Evolutionary conservation across 768 basidiomycete species (phyloP), one percentile per base, ranked within the genome.

Genomic region (Amylocystis lapponica): DNA sequence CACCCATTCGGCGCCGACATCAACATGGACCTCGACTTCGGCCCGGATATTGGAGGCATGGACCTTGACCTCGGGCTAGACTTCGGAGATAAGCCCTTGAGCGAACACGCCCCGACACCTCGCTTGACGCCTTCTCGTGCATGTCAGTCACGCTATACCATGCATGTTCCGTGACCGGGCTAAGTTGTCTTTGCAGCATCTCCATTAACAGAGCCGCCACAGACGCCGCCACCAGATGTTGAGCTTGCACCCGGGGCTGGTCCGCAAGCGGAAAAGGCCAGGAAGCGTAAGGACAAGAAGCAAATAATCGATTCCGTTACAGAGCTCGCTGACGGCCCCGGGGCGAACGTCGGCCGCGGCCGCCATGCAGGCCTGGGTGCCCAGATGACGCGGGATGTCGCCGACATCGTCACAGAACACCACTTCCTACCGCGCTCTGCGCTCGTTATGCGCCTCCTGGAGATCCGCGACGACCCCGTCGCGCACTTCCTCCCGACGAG

Each of bases 271-370:
- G 66, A 66, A 37, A 54, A 63, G 11, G 61, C 57, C n/a, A 67
- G 56, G 47, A 60, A 56, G 69, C 75, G 67, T 68, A 75, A 53
- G 76, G 82, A 85, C 56, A 89, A 83, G 72, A 94, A 86, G 63
- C 84, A 88, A 51, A 88, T 93, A 34, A 86, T 95, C 43, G 94
- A 97, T 61, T 75, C 78, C n/a, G 78, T 90, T 33, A 93, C 86
- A 6, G 93, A 97, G 62, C 75, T 93, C 33, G 72, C 75, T 32
- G 79, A 80, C 45, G 79, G 80, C 3, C 76, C 74, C 20, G 75
- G 78, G 20, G 67, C 68, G 5, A 68, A 71, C 47, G 61, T 69
- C 39, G 75, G 79, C 31, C 76, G 83, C 35, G 74, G 79, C n/a
- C 71, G 74, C 22, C 65, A 66, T 22, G 70, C 66, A 39, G 71